phyloP scores from a whole-genome alignment of 2,329 filamentous ascomycete species.

The Penicillium expansum region DNA sequence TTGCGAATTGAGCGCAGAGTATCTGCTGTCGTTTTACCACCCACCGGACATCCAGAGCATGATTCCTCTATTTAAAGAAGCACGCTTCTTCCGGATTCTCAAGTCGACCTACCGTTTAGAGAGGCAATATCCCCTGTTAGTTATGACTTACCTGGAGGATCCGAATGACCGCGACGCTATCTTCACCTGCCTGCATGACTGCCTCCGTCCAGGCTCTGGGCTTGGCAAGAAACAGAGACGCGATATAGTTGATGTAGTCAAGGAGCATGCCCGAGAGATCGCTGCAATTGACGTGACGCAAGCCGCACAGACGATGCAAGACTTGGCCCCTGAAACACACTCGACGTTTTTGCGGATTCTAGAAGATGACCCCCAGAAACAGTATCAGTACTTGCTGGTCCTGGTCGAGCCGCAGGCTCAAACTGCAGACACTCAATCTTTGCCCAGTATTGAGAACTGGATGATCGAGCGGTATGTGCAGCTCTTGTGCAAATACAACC shows the following conservation, averaged over 20 bases:
- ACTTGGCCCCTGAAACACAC: conserved; percentile 63
- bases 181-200: conserved; percentile 76
- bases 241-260: conserved; percentile 67
- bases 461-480: conserved; percentile 83
- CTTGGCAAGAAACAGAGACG: conserved; percentile 68
- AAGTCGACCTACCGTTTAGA: conserved; percentile 84
- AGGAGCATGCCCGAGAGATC: conserved; percentile 63
- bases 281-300: conserved; percentile 63
- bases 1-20: conserved; percentile 95
- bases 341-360: conserved; percentile 62
- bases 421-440: conserved; percentile 32
- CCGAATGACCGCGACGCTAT: conserved; percentile 69
- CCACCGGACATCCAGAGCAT: conserved; percentile 75
- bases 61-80: conserved; percentile 73
- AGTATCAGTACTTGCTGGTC: conserved; percentile 73
- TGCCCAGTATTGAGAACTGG: conserved; percentile 48
- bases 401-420: conserved; percentile 65
- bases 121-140: conserved; percentile 72
- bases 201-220: conserved; percentile 62
- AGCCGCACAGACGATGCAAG: conserved; percentile 64
- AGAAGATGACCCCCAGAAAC: conserved; percentile 59
- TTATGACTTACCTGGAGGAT: conserved; percentile 84
- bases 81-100: conserved; percentile 84
- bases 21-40: conserved; percentile 88
- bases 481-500: conserved; percentile 84